A percentile compares a stretch with the other conserved stretches of the same genome.
These are phyloP conservation scores for Acacia pycnantha DNA, from an alignment of 331 rosid species.

Conservation along the genomic window DNA sequence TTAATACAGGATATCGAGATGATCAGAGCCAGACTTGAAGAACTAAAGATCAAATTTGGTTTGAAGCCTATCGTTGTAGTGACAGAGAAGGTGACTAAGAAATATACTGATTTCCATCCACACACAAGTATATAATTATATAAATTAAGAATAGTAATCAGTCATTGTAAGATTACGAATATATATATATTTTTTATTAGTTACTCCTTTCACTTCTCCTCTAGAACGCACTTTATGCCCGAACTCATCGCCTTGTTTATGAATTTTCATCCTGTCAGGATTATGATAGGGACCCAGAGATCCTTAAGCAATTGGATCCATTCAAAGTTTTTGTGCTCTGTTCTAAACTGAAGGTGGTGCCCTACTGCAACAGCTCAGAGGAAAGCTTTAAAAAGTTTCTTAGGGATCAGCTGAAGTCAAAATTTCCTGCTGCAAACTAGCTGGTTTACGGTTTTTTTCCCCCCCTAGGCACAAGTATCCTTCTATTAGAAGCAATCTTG, in stretches of 20 bases:
- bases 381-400: conserved; percentile 62
- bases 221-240: background rate
- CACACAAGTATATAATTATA: background rate
- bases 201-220: background rate
- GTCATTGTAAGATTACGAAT: background rate
- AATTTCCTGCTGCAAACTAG: conserved; percentile 22
- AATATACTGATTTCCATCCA: background rate
- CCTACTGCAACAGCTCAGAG: conserved; percentile 46
- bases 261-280: conserved; percentile 49
- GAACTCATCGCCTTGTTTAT: background rate
- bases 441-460: background rate
- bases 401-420: conserved; percentile 40
- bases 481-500: accelerated
- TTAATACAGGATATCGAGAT: conserved; percentile 55
- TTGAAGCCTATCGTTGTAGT: conserved; percentile 61
- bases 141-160: background rate
- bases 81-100: conserved; percentile 75
- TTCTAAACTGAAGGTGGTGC: conserved; percentile 51
- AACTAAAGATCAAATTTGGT: conserved; percentile 58
- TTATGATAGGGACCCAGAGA: conserved; percentile 77
- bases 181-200: background rate
- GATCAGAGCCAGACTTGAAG: conserved; percentile 53
- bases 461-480: too few relatives aligned
- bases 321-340: conserved; percentile 59
- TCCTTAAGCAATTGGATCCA: conserved; percentile 56